A percentile compares a stretch with the other conserved stretches of the same genome.
phyloP scores from a whole-genome alignment of 139 green algal species.

The Volvox africanus region DNA sequence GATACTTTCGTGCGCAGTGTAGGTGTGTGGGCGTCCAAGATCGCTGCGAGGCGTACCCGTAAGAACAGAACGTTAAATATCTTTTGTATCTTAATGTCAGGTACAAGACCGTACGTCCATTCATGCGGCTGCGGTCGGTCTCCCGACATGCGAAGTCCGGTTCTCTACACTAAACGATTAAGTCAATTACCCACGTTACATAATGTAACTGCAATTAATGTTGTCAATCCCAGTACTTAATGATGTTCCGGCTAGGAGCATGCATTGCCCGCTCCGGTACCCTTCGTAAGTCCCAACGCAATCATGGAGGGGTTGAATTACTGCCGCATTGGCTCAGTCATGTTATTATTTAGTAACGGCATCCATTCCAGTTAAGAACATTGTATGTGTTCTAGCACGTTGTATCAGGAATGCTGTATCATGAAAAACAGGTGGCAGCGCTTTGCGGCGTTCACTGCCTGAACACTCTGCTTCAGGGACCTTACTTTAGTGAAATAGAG shows the following conservation, averaged over 20 bases:
- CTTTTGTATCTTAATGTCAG: constrained; percentile 13
- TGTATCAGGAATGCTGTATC: constrained; percentile 65
- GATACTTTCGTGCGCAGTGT: constrained; percentile 8
- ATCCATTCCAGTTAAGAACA: too few species aligned
- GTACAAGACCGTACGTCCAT: not conserved
- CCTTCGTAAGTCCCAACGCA: too few species aligned
- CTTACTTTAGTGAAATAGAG: constrained; percentile 81
- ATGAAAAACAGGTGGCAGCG: constrained; percentile 76
- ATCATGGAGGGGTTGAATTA: too few species aligned
- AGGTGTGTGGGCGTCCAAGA: constrained; percentile 18
- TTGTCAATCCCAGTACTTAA: too few species aligned
- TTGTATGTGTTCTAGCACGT: too few species aligned
- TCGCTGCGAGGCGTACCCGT: not conserved
- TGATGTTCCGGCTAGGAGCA: too few species aligned
- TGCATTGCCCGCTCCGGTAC: too few species aligned
- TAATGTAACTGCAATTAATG: too few species aligned
- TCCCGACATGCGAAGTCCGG: not conserved
- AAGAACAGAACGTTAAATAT: not conserved
- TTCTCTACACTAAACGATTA: too few species aligned
- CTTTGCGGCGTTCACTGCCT: constrained; percentile 90
- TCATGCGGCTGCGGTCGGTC: not conserved
- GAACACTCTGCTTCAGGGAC: constrained; percentile 72
- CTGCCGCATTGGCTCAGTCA: too few species aligned
- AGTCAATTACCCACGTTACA: too few species aligned
- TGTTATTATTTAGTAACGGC: too few species aligned